Base-by-base conservation (phyloP, 2,329 filamentous ascomycete genomes). In the Ascochyta fabae region DNA sequence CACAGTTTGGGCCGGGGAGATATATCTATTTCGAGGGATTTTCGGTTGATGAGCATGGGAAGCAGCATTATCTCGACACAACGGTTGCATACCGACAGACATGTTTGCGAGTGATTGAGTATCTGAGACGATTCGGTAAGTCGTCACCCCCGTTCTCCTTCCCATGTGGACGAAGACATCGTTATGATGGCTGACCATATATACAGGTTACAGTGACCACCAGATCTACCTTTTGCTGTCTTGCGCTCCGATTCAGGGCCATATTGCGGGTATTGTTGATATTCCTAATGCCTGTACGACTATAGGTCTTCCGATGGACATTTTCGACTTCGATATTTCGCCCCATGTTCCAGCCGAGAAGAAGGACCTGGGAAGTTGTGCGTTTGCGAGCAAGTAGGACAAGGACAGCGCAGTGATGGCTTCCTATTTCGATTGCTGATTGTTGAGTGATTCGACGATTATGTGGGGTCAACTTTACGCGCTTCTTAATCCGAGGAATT, bases 301-400 rank as follows among this genome's bases (percentile, higher is more conserved):
- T 0, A 80, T 96, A 56, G 92, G 92, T 0, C 72, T 96, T 49
- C 93, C 93, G 1, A 91, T 96, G 82, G 93, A 96, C 77, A 96
- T 97, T 48, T 97, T 97, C 68, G 91, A 95, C 70, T 96, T 97
- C 75, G 92, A 96, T 72, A 94, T 96, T 64, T 85, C 86, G 42
- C 91, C 92, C 0, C 82, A 83, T 52, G 81, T 80, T 5, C 80
- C 82, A 6, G 84, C 83, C 3, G 79, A 84, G 70, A 85, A 86
- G 78, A 74, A 80, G 53, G 86, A 92, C 70, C 83, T 92, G 83
- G 90, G 89, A 1, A 79, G 72, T 36, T 95, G 91, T 74, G 90
- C 90, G 1, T 89, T 86, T 71, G 77, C 79, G 5, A 81, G 78
- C 38, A 67, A 61, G 40, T 68, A 67, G 34, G 7, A 9, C 26